These are phyloP conservation scores for Syncephalastrum sp. DNA, from an alignment of 371 early-diverging fungal species.

Conservation along the genomic window DNA sequence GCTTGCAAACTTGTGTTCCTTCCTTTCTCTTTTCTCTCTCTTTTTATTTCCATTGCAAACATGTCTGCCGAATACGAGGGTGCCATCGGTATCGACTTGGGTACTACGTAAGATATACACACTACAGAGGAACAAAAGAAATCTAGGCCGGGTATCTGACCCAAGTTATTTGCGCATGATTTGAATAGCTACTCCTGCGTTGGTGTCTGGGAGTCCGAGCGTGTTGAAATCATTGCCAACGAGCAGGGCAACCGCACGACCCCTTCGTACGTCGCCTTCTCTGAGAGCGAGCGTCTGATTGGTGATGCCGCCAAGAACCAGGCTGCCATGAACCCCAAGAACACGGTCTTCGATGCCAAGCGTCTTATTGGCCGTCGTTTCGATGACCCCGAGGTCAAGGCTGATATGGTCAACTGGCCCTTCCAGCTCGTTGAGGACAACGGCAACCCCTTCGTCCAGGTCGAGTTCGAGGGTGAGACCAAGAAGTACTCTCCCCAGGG, in stretches of 20 bases:
- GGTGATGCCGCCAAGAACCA: conserved; percentile 96
- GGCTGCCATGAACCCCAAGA: conserved; percentile 78
- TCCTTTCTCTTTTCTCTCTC: conserved; percentile 12
- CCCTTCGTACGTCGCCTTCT: conserved; percentile 94
- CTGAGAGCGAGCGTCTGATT: conserved; percentile 88
- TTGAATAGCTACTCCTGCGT: conserved; percentile 98
- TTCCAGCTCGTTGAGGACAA: conserved; percentile 78
- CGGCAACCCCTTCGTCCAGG: conserved; percentile 77
- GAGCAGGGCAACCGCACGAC: conserved; percentile 97
- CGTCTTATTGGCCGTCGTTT: conserved; percentile 96
- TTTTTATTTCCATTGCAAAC: conserved; percentile 27
- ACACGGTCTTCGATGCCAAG: conserved; percentile 95
- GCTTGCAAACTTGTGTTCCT: too few relatives aligned
- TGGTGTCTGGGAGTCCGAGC: conserved; percentile 95
- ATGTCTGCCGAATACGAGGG: conserved; percentile 70
- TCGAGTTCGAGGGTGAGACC: conserved; percentile 77
- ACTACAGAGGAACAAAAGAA: neutral
- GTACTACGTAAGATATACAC: conserved; percentile 91
- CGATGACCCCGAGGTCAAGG: conserved; percentile 82
- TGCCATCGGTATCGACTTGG: conserved; percentile 95
- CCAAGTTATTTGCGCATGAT: conserved; percentile 25
- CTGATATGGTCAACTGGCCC: conserved; percentile 91
- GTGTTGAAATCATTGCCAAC: conserved; percentile 97
- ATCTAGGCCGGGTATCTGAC: neutral
- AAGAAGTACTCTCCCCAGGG: conserved; percentile 83